Percentiles rank a stretch among this genome's conserved stretches.
These are phyloP conservation scores for Aspergillus costaricaensis DNA, from an alignment of 2,329 filamentous ascomycete genomes.

Conservation along the genomic window DNA sequence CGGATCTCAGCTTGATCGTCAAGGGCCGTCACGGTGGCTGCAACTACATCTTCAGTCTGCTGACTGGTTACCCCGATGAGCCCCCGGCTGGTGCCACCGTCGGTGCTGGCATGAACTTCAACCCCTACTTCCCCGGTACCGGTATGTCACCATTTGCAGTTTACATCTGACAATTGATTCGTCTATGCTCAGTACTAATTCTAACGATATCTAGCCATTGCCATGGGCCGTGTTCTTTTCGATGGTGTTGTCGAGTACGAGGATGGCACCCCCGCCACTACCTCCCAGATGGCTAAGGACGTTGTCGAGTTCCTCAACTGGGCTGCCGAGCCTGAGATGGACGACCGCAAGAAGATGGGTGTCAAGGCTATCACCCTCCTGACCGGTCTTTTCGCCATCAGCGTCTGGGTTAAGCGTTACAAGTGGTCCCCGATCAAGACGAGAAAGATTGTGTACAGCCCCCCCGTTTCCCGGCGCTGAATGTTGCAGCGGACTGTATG, in stretches of 20 bases:
- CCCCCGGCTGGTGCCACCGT: constrained; percentile 85
- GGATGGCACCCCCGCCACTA: constrained; percentile 88
- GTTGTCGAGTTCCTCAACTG: constrained; percentile 99
- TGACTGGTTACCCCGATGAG: constrained; percentile 98
- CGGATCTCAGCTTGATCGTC: constrained; percentile 95
- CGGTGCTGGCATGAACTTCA: constrained; percentile 94
- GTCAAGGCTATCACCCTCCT: constrained; percentile 89
- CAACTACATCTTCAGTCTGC: constrained; percentile 96
- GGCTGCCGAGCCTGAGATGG: constrained; percentile 98
- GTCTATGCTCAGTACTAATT: neutral
- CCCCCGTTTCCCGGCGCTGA: constrained; percentile 56
- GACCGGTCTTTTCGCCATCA: constrained; percentile 77
- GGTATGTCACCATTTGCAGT: constrained; percentile 50
- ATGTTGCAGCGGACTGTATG: constrained; percentile 32
- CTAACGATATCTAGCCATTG: constrained; percentile 61
- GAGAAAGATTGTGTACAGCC: constrained; percentile 87
- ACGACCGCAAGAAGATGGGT: constrained; percentile 99
- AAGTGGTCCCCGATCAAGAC: constrained; percentile 98
- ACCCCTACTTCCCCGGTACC: constrained; percentile 99
- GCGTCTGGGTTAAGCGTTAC: constrained; percentile 99
- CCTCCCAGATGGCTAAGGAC: constrained; percentile 99
- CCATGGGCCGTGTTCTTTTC: constrained; percentile 97
- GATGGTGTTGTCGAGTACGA: constrained; percentile 98
- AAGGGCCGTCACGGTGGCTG: constrained; percentile 97
- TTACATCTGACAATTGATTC: neutral